Conservation (phyloP, 2,329 filamentous ascomycete genomes). For the Huntiella abstrusa region DNA sequence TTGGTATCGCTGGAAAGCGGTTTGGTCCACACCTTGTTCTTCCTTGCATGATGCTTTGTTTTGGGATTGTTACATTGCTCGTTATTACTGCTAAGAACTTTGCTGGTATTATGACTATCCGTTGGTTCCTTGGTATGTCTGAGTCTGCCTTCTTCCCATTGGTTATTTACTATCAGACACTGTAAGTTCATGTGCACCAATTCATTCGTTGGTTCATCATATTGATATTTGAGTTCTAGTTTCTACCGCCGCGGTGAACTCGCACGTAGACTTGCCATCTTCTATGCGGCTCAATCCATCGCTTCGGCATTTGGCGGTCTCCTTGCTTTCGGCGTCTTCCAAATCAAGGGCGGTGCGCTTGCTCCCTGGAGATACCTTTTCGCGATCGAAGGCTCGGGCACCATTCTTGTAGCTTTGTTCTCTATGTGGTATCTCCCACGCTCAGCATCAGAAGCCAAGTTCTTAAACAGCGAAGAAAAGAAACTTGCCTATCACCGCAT, state of each 20-base stretch:
- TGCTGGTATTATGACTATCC: slow-evolving; percentile 28
- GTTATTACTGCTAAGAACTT: slow-evolving; percentile 32
- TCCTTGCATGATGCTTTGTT: slow-evolving; percentile 53
- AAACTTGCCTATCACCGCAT: slow-evolving; percentile 54
- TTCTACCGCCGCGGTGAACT: slow-evolving; percentile 31
- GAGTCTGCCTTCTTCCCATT: slow-evolving; percentile 37
- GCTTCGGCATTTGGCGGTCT: slow-evolving; percentile 38
- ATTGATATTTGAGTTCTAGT: slow-evolving; percentile 21
- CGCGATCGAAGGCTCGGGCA: slow-evolving; percentile 35
- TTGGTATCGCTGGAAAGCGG: slow-evolving; percentile 47
- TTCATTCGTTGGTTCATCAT: neutral
- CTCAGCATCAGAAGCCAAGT: slow-evolving; percentile 43
- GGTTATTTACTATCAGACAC: slow-evolving; percentile 32
- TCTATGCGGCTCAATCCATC: slow-evolving; percentile 60
- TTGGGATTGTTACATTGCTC: slow-evolving; percentile 47
- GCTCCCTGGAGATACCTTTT: slow-evolving; percentile 31
- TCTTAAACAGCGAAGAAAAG: slow-evolving; percentile 47
- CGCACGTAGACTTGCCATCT: slow-evolving; percentile 35
- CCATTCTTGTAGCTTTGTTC: slow-evolving; percentile 42
- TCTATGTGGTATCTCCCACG: slow-evolving; percentile 51
- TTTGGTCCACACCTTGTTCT: slow-evolving; percentile 48
- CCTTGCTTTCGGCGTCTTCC: slow-evolving; percentile 30
- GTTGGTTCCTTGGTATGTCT: slow-evolving; percentile 32
- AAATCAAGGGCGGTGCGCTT: slow-evolving; percentile 22
- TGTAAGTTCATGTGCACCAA: slow-evolving; percentile 3